Base-by-base conservation (phyloP, 2,329 filamentous ascomycete species). In the Xylariomycetidae sp. region DNA sequence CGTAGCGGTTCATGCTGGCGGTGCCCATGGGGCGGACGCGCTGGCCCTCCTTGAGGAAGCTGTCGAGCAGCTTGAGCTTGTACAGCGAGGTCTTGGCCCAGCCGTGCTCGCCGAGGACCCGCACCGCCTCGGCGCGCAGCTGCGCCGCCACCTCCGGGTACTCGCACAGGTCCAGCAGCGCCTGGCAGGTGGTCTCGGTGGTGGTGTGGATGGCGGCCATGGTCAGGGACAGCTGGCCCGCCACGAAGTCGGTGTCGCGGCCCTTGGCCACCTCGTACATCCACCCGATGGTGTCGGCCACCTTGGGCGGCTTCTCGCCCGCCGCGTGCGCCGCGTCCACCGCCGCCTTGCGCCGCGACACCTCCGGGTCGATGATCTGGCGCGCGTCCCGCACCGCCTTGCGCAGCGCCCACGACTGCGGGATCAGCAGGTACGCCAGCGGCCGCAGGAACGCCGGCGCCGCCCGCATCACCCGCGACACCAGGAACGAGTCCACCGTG, bases 391-490 rank as follows among this genome's bases (percentile, higher is more conserved):
- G 38, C 4, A 67, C 46, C 18, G 65, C 54, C 6, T 44, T 37
- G 7, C 65, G 58, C n/a, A 65, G 38, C 15, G 52, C 55, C 18
- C 44, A 46, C n/a, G 60, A 59, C 16, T 57, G 50, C 1, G 67
- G 65, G 9, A 70, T 40, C 34, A 70, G 57, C 49, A 63, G 58
- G 40, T 69, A 63, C 4, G 61, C 61, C 0, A 71, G n/a, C 0
- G 56, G 60, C 0, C 64, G 61, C 3, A 68, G 26, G 12, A 61
- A 39, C 0, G 53, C 42, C 0, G 67, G 68, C 47, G 54, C 64
- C 10, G 54, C 44, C 14, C 63, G 56, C 34, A 74, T 57, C 13
- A 58, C 29, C 34, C 57, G 25, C 34, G 59, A 43, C 26, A 57
- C 49, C 31, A 48, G 30, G 48, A 69, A 57, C 25, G 50, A 48